Conservation (phyloP, 805 yeast genomes). For the Ogataea paraovalis region DNA sequence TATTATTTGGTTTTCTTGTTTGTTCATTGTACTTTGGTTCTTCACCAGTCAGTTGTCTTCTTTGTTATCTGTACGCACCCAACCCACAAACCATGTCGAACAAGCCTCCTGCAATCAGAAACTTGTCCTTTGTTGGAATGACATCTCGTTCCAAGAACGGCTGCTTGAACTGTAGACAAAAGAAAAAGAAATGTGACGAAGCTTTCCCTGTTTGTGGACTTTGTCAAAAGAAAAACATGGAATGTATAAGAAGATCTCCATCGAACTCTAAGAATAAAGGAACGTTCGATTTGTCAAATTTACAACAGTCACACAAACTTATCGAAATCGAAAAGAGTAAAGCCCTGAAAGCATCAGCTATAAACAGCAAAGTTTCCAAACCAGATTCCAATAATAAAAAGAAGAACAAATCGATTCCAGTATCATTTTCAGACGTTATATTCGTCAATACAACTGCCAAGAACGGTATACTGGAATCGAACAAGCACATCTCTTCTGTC, state of each 20-base stretch:
- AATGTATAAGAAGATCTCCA: slow-evolving; percentile 27
- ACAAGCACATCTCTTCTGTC: background rate
- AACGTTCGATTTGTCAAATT: slow-evolving; percentile 10
- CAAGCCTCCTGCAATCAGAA: slow-evolving; percentile 12
- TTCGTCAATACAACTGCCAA: slow-evolving; percentile 3
- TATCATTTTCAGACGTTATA: background rate
- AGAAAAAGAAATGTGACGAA: slow-evolving; percentile 51
- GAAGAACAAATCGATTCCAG: background rate
- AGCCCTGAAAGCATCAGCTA: background rate
- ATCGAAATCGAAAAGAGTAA: slow-evolving; percentile 11
- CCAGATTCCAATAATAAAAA: background rate
- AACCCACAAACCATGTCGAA: slow-evolving; percentile 4
- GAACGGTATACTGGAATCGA: slow-evolving; percentile 1
- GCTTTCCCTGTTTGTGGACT: slow-evolving; percentile 41
- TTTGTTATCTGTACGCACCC: background rate
- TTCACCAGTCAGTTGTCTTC: too few species aligned
- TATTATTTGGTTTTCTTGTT: too few species aligned
- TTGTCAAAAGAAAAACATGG: slow-evolving; percentile 32
- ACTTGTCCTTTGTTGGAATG: slow-evolving; percentile 29
- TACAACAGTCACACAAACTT: slow-evolving; percentile 18
- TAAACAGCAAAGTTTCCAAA: background rate
- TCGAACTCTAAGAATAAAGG: slow-evolving; percentile 8
- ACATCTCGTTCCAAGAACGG: slow-evolving; percentile 36
- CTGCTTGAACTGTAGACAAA: slow-evolving; percentile 37
- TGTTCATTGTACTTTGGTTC: too few species aligned